Base-by-base conservation (phyloP, 2,329 filamentous ascomycete genomes). In the Alternaria brassicae region DNA sequence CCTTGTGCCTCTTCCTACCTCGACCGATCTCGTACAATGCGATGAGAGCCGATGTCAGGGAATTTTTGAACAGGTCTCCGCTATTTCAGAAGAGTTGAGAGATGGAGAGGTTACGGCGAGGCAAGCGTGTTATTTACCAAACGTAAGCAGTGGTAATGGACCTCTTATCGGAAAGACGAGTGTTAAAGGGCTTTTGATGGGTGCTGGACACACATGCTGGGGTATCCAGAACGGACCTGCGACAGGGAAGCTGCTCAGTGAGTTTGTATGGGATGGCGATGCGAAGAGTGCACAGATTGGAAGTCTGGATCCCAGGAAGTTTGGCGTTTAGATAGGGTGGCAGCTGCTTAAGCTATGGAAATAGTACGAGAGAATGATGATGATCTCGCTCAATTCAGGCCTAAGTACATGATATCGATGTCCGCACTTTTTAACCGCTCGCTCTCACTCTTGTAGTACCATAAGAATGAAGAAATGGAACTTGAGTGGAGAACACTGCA, bases 171-270 rank as follows among this genome's bases (percentile, higher is more conserved):
- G 95, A 0, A 81, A 84, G 53, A 93, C 93, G 7, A 85, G 85
- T 2, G 86, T 89, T 0, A 85, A 87, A 6, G 93, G 93, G 0
- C 72, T 98, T 41, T 89, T 90, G 76, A 82, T 98, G 60, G 95
- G 95, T 0, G 86, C 92, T 0, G 95, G 95, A 0, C 95, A 99
- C 81, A 97, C 93, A 1, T 98, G 94, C 80, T 99, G 95, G 95
- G 95, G 95, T 0, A 97, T 99, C 21, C 94, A 98, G 80, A 98
- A 99, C 80, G 92, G 89, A 0, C 93, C 94, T 1, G 95, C 85
- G 1, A 98, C 94, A 34, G 81, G 79, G 2, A 81, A 79, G 66
- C 58, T 81, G 66, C 70, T 83, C 50, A 77, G 72, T 65, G 81
- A 83, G 71, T 72, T 82, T 64, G 79, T 82, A 32, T 82, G 79